These are phyloP conservation scores for Penicillium decumbens DNA, from an alignment of 2,329 filamentous ascomycete genomes.

Conservation along the genomic window DNA sequence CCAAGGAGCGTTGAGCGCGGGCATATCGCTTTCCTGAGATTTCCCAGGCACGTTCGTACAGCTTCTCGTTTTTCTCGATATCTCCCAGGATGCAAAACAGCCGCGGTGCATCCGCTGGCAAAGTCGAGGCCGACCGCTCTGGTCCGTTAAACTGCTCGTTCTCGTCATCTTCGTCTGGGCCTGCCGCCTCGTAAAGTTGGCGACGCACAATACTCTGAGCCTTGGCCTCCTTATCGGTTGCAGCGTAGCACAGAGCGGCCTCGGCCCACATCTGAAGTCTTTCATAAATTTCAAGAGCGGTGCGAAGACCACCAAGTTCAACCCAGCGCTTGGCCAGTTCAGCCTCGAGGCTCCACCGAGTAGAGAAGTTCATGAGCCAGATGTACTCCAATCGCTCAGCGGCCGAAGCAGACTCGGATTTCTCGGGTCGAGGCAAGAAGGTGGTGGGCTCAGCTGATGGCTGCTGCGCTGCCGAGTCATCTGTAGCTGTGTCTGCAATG, in stretches of 20 bases:
- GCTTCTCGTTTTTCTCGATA: slow-evolving; percentile 65
- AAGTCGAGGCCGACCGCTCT: slow-evolving; percentile 62
- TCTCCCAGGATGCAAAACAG: slow-evolving; percentile 93
- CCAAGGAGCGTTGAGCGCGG: slow-evolving; percentile 80
- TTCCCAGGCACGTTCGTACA: slow-evolving; percentile 85
- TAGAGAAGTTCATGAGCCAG: slow-evolving; percentile 75
- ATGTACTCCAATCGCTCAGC: slow-evolving; percentile 75
- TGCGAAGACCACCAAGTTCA: slow-evolving; percentile 76
- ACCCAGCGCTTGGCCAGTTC: slow-evolving; percentile 94
- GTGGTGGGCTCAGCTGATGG: slow-evolving; percentile 56
- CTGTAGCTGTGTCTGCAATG: slow-evolving; percentile 69
- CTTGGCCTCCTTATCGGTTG: slow-evolving; percentile 75
- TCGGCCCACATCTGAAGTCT: slow-evolving; percentile 91
- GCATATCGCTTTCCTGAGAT: slow-evolving; percentile 76
- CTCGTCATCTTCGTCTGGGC: slow-evolving; percentile 46
- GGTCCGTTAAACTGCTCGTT: slow-evolving; percentile 60
- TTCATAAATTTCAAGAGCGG: slow-evolving; percentile 93
- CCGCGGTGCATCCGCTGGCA: slow-evolving; percentile 77
- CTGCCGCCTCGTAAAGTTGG: slow-evolving; percentile 68
- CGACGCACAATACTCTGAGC: slow-evolving; percentile 71
- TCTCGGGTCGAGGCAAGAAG: slow-evolving; percentile 73
- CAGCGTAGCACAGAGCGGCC: slow-evolving; percentile 81
- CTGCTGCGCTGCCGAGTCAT: slow-evolving; percentile 35
- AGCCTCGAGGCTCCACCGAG: slow-evolving; percentile 88
- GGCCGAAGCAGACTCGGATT: slow-evolving; percentile 68